Evolutionary conservation across 495 filamentous ascomycete species (phyloP).

Genomic region (Aspergillus panamensis): DNA sequence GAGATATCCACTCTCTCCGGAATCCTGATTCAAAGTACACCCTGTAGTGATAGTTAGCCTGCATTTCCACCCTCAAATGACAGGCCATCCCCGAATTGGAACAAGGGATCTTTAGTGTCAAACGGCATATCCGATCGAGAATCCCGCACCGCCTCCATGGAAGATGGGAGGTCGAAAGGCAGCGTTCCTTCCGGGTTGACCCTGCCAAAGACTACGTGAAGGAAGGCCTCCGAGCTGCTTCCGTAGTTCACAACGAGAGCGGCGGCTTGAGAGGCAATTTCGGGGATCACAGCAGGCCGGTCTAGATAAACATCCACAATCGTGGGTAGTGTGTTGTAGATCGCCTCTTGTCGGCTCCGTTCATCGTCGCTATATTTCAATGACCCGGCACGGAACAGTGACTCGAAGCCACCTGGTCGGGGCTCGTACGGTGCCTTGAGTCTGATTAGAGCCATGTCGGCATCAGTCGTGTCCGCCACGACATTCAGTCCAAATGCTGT

Average conservation of each 20-base stretch:
- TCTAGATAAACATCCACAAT: conserved; percentile 4
- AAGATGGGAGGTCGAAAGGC: conserved; percentile 7
- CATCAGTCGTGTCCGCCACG: conserved; percentile 20
- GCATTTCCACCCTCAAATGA: no score
- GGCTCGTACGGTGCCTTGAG: conserved; percentile 31
- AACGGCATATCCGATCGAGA: conserved; percentile 8
- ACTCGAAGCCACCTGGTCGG: conserved; percentile 30
- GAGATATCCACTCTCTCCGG: no score
- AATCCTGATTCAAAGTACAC: no score
- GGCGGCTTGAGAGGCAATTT: conserved; percentile 1
- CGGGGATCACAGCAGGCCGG: conserved; percentile 1
- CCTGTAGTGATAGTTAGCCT: no score
- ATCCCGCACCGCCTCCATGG: conserved; percentile 8
- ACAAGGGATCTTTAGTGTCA: conserved; percentile 5
- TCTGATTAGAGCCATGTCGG: conserved; percentile 34
- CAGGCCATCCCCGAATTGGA: conserved; percentile 1
- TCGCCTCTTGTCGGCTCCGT: conserved; percentile 21
- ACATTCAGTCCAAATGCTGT: not conserved
- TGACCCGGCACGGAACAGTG: conserved; percentile 30
- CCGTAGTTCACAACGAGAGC: conserved; percentile 2
- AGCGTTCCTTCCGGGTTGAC: conserved; percentile 2
- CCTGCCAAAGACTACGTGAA: conserved; percentile 9
- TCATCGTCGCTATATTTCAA: conserved; percentile 33
- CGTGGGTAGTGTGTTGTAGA: not conserved
- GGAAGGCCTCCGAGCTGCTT: not conserved